phyloP scores from a whole-genome alignment of 2,329 filamentous ascomycete species.

The Penicillium olsonii region DNA sequence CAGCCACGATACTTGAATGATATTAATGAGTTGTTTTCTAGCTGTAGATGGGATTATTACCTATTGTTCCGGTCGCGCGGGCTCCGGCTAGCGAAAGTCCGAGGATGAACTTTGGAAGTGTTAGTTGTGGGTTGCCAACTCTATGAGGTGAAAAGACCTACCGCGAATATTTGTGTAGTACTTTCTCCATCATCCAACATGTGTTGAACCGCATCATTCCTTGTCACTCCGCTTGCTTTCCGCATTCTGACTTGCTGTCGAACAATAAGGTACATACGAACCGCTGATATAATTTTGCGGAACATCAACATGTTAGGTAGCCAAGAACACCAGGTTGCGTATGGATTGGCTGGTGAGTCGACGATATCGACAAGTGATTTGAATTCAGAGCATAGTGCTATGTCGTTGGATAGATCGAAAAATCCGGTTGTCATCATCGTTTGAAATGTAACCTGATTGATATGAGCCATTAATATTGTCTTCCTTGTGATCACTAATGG shows the following conservation, averaged over 20 bases:
- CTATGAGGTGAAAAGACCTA: background rate
- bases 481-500: too few species aligned
- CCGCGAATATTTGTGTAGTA: constrained; percentile 2
- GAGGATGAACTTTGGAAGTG: background rate
- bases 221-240: background rate
- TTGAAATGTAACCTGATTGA: constrained; percentile 6
- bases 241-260: background rate
- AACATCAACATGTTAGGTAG: constrained; percentile 1
- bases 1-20: constrained; percentile 5
- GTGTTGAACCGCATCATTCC: constrained; percentile 8
- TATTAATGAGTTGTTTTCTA: background rate
- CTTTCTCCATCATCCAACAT: constrained; percentile 11
- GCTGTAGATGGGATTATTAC: background rate
- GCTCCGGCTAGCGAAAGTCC: constrained; percentile 7
- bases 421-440: constrained; percentile 8
- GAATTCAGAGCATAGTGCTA: constrained; percentile 4
- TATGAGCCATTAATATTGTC: background rate
- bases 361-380: constrained; percentile 6
- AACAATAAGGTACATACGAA: constrained; percentile 1
- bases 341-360: constrained; percentile 7
- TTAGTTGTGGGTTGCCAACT: too few species aligned
- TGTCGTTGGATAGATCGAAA: constrained; percentile 9
- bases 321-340: constrained; percentile 4
- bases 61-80: constrained; percentile 8
- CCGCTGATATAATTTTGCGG: constrained; percentile 1